Base-by-base conservation (phyloP, 805 yeast genomes). In the Candida nanaspora region DNA sequence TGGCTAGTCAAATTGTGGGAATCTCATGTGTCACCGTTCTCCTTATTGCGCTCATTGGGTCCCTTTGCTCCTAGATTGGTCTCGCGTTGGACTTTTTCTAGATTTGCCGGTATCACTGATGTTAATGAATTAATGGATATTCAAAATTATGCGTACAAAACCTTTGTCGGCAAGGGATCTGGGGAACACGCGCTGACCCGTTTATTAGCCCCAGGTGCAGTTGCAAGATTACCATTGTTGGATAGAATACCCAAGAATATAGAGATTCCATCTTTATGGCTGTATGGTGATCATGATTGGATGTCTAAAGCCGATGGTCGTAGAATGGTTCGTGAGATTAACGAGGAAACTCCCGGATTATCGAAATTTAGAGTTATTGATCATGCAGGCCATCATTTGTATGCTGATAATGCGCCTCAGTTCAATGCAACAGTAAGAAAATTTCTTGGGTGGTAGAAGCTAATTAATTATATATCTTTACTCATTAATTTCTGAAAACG, bases 261-360 rank as follows among this genome's bases (percentile, higher is more conserved):
- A 1, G 44, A 49, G 15, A 46, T 74, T 14, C 77, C 77, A 3
- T 66, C 77, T 1, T 55, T 78, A 25, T 78, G 83, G 80, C 46
- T 79, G 20, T 80, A 80, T 50, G 87, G 87, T 9, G 85, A 79
- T 44, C 62, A 59, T 30, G 87, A 80, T 55, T 80, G 87, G 87
- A 80, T 80, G 86, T 74, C 75, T 45, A 73, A 68, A 40, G 69
- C 66, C 35, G 83, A 81, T 11, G 87, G 87, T 2, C 54, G 63
- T 31, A 62, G 69, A 30, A 63, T 66, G 40, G 68, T 65, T 14
- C 53, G 62, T 11, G 59, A 57, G 35, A 57, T 68, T 37, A 58
- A 59, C 44, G 26, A 49, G 41, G 34, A 37, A 14, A 16, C 15
- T 13, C 42, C 46, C 2, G 31, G 27, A 3, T 37, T 42, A 15